Percentiles rank a stretch among this genome's conserved stretches.
These are phyloP conservation scores for Forsythia viridissima DNA, from an alignment of 257 asterid genomes.

Conservation along the genomic window DNA sequence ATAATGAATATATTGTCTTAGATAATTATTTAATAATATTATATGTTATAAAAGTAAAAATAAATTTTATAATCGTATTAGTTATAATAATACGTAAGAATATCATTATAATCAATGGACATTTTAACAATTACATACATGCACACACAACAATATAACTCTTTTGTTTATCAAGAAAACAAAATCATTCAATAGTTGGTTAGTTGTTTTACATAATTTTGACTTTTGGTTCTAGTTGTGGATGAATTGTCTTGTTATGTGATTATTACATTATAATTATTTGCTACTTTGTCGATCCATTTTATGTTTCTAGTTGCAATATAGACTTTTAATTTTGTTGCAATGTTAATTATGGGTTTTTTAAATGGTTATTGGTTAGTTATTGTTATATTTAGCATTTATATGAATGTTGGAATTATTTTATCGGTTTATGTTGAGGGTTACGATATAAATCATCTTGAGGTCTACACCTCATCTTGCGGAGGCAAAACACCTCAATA, in stretches of 20 bases:
- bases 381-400: background rate
- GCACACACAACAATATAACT: too few species aligned
- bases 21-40: too few species aligned
- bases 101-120: too few species aligned
- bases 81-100: too few species aligned
- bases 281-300: background rate
- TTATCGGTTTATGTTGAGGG: background rate
- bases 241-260: background rate
- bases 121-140: too few species aligned
- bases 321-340: background rate
- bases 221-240: background rate
- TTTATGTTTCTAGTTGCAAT: background rate
- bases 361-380: background rate
- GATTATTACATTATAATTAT: background rate
- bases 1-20: too few species aligned
- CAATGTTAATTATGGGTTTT: background rate
- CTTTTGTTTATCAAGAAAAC: background rate
- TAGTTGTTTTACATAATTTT: background rate
- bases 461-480: background rate
- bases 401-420: background rate
- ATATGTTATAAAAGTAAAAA: too few species aligned
- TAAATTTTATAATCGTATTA: too few species aligned
- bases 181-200: background rate
- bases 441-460: background rate
- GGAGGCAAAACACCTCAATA: background rate